Evolutionary conservation across 1,284 basidiomycete species (phyloP).

Genomic region (Moniliophthora roreri): DNA sequence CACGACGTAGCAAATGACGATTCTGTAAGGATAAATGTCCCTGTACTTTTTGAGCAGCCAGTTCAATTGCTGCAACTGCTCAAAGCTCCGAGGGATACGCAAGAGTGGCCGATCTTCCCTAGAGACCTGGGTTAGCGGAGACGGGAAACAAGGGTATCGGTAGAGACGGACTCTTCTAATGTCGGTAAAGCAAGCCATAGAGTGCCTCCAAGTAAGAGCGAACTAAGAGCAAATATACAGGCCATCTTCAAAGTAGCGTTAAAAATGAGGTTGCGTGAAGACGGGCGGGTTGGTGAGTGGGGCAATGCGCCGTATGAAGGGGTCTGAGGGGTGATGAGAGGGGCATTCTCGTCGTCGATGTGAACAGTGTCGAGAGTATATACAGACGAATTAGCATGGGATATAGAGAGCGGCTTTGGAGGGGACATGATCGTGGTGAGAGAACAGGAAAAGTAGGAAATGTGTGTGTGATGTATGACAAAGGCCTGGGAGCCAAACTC

Average conservation of each 20-base stretch:
- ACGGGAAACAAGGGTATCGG: neutral
- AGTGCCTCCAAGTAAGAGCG: slow-evolving; percentile 66
- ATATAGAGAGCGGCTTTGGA: slow-evolving; percentile 11
- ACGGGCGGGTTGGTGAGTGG: slow-evolving; percentile 38
- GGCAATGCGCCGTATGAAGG: slow-evolving; percentile 54
- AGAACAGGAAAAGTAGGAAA: neutral
- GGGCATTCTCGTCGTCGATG: slow-evolving; percentile 30
- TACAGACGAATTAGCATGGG: slow-evolving; percentile 45
- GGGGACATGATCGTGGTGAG: neutral
- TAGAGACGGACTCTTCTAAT: slow-evolving; percentile 65
- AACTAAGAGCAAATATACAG: slow-evolving; percentile 71
- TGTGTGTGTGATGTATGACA: neutral
- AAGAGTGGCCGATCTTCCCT: slow-evolving; percentile 76
- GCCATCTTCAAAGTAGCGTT: slow-evolving; percentile 83
- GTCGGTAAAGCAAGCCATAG: slow-evolving; percentile 81
- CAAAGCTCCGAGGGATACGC: slow-evolving; percentile 82
- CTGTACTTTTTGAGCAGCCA: slow-evolving; percentile 86
- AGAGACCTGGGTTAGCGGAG: slow-evolving; percentile 12
- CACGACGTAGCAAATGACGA: slow-evolving; percentile 80
- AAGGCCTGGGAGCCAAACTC: slow-evolving; percentile 2
- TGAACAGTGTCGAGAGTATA: slow-evolving; percentile 65
- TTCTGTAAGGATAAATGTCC: slow-evolving; percentile 78
- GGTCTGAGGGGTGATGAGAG: slow-evolving; percentile 37
- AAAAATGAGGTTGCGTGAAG: slow-evolving; percentile 60
- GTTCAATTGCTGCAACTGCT: slow-evolving; percentile 80